These are phyloP conservation scores for Irpex sp. DNA, from an alignment of 1,284 basidiomycete genomes.

Conservation along the genomic window DNA sequence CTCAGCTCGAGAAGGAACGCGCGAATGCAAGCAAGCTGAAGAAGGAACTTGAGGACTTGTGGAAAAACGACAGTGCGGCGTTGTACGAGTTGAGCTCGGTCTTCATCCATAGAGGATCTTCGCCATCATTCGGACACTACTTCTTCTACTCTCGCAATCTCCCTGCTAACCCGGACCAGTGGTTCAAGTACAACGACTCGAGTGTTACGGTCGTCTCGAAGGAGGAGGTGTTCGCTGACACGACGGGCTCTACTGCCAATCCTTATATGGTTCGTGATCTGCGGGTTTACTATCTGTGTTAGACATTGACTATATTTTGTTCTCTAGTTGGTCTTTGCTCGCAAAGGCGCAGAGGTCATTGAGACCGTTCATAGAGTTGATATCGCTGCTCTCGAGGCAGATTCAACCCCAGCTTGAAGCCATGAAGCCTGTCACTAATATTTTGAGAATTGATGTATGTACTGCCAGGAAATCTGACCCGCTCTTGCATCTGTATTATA, in stretches of 20 bases:
- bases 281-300: no score
- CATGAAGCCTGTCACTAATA: background rate
- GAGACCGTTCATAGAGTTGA: conserved; percentile 72
- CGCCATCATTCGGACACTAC: conserved; percentile 83
- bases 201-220: conserved; percentile 72
- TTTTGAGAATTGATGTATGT: background rate
- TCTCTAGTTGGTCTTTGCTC: conserved; percentile 72
- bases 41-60: conserved; percentile 70
- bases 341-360: conserved; percentile 70
- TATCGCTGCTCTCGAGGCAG: conserved; percentile 2
- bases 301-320: conserved; percentile 1
- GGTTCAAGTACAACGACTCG: conserved; percentile 97
- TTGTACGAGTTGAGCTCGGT: conserved; percentile 93
- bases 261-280: conserved; percentile 69
- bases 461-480: background rate
- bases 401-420: conserved; percentile 14
- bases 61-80: conserved; percentile 65
- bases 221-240: conserved; percentile 75
- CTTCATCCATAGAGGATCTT: conserved; percentile 91
- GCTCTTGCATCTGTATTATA: conserved; percentile 9
- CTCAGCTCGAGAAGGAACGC: conserved; percentile 66
- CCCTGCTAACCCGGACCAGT: conserved; percentile 71
- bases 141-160: conserved; percentile 86
- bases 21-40: conserved; percentile 55
- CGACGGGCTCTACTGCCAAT: conserved; percentile 78